These are phyloP conservation scores for Hortiboletus campestris DNA, from an alignment of 768 basidiomycete genomes.

Conservation along the genomic window DNA sequence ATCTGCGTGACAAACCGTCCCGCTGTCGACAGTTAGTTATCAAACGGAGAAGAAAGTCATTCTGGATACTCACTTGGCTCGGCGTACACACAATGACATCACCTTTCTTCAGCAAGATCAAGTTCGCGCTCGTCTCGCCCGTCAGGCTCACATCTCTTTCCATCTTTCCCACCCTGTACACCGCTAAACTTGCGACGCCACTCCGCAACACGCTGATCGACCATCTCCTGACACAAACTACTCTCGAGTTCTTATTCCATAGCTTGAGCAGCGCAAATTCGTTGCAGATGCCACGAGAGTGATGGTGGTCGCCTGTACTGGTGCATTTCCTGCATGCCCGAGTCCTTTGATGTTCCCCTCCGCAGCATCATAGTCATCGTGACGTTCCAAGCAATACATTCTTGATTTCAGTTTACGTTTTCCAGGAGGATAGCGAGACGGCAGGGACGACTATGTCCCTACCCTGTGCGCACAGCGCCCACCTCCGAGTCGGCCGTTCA, in stretches of 20 bases:
- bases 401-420: no score
- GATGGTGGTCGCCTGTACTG: background rate
- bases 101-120: slow-evolving; percentile 84
- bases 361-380: no score
- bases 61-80: slow-evolving; percentile 56
- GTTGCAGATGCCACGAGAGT: slow-evolving; percentile 65
- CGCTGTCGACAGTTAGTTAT: slow-evolving; percentile 50
- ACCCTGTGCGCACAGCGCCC: no score
- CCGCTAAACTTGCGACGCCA: slow-evolving; percentile 83
- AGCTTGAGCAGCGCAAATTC: slow-evolving; percentile 94
- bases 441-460: no score
- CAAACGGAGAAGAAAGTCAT: background rate
- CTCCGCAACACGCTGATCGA: slow-evolving; percentile 83
- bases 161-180: slow-evolving; percentile 89
- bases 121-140: slow-evolving; percentile 90
- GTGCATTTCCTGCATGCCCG: background rate
- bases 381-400: no score
- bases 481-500: no score
- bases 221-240: slow-evolving; percentile 99
- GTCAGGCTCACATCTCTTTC: slow-evolving; percentile 91
- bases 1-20: slow-evolving; percentile 91
- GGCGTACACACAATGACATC: slow-evolving; percentile 96
- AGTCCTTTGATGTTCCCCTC: no score
- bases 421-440: no score
- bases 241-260: slow-evolving; percentile 85